Conservation (phyloP, 805 yeast genomes). For the Kuraishia ogatae region DNA sequence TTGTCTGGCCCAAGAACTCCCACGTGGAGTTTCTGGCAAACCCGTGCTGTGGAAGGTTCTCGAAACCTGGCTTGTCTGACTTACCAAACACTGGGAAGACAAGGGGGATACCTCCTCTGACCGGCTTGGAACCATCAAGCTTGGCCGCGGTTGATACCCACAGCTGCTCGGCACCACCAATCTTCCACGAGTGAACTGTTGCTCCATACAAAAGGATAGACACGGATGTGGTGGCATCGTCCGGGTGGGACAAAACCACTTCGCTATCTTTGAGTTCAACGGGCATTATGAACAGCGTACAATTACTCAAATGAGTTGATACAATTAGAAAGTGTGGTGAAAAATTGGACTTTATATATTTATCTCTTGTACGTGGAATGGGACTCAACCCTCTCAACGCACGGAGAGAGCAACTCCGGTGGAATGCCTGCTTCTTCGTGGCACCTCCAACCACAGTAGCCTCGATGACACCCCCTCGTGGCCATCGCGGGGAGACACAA, state of each 20-base stretch:
- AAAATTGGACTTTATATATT: too few relatives aligned
- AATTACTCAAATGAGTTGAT: too few relatives aligned
- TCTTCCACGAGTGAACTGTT: slow-evolving; percentile 74
- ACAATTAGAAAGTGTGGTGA: not conserved
- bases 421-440: too few relatives aligned
- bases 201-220: slow-evolving; percentile 83
- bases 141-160: slow-evolving; percentile 77
- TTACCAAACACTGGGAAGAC: slow-evolving; percentile 94
- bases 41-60: slow-evolving; percentile 87
- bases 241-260: slow-evolving; percentile 52
- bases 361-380: too few relatives aligned
- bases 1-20: slow-evolving; percentile 89
- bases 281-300: slow-evolving; percentile 45
- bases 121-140: slow-evolving; percentile 88
- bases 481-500: too few relatives aligned
- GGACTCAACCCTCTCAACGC: too few relatives aligned
- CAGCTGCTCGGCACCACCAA: slow-evolving; percentile 66
- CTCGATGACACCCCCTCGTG: too few relatives aligned
- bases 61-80: slow-evolving; percentile 47
- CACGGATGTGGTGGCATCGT: slow-evolving; percentile 43
- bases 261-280: slow-evolving; percentile 57
- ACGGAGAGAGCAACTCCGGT: too few relatives aligned
- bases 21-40: slow-evolving; percentile 85
- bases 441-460: too few relatives aligned
- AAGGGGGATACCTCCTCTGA: slow-evolving; percentile 94